Evolutionary conservation across 768 basidiomycete species (phyloP).

Genomic region (Baorangia bicolor): DNA sequence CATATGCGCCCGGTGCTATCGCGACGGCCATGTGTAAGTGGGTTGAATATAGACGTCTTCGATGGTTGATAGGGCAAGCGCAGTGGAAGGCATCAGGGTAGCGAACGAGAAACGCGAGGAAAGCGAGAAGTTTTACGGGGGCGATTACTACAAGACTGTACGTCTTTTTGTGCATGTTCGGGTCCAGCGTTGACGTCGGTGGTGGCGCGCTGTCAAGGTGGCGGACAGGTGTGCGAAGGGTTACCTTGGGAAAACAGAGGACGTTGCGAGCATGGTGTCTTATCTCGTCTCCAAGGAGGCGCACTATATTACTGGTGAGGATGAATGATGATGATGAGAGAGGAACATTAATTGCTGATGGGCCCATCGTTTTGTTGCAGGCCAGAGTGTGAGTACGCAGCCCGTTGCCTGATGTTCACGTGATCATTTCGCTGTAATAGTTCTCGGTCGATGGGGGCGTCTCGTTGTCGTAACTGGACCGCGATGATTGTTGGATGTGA

Average conservation of each 20-base stretch:
- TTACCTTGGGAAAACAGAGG: conserved; percentile 14
- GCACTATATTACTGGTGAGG: conserved; percentile 29
- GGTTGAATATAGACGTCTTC: not conserved
- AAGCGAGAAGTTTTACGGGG: not conserved
- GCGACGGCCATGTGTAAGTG: conserved; percentile 25
- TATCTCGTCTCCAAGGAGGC: conserved; percentile 33
- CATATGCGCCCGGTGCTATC: conserved; percentile 31
- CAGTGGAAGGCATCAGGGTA: not conserved
- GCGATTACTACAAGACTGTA: conserved; percentile 1
- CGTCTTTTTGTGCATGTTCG: not conserved
- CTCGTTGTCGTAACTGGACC: conserved; percentile 11
- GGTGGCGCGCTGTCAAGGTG: not conserved
- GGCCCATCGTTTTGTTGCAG: not conserved
- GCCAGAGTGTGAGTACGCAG: not conserved
- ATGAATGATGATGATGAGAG: not conserved
- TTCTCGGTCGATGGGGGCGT: conserved; percentile 14
- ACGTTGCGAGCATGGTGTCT: conserved; percentile 29
- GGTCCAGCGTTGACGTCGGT: not conserved
- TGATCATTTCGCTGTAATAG: not conserved
- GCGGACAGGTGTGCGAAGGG: conserved; percentile 3
- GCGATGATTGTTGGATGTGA: not conserved
- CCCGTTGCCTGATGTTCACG: not conserved
- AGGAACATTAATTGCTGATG: not conserved
- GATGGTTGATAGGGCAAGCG: not conserved
- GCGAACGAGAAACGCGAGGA: not conserved